phyloP scores from a whole-genome alignment of 2,329 filamentous ascomycete species.

The Penicillium brasilianum region DNA sequence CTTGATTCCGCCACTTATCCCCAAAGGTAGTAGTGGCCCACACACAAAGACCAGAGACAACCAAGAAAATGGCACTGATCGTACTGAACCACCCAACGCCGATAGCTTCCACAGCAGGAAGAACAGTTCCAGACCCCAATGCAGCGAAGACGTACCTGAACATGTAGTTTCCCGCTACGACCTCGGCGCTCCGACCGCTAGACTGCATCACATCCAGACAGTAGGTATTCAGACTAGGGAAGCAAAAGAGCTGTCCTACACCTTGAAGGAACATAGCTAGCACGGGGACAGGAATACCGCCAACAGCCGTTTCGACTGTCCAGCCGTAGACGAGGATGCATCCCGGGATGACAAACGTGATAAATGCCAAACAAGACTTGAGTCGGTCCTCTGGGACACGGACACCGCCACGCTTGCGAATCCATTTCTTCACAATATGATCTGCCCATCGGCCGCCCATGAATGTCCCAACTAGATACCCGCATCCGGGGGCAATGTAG shows the following conservation, averaged over 20 bases:
- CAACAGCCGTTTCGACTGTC: constrained; percentile 60
- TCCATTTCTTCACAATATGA: constrained; percentile 67
- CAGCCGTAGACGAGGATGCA: constrained; percentile 74
- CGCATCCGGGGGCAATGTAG: constrained; percentile 73
- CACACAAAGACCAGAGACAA: constrained; percentile 52
- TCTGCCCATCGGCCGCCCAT: constrained; percentile 76
- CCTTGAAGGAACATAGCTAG: constrained; percentile 77
- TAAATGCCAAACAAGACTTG: constrained; percentile 61
- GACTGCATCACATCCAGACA: constrained; percentile 80
- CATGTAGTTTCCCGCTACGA: constrained; percentile 81
- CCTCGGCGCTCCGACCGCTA: constrained; percentile 66
- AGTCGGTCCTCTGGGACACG: constrained; percentile 73
- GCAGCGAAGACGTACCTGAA: constrained; percentile 77
- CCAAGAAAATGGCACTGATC: constrained; percentile 65
- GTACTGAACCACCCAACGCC: constrained; percentile 84
- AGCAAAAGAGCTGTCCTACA: constrained; percentile 75
- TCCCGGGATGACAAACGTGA: constrained; percentile 63
- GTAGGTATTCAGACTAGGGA: constrained; percentile 77
- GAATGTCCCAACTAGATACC: constrained; percentile 72
- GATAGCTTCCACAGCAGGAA: constrained; percentile 74
- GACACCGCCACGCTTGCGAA: constrained; percentile 59
- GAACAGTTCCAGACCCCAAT: constrained; percentile 69
- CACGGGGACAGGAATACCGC: constrained; percentile 65
- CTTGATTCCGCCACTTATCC: constrained; percentile 56
- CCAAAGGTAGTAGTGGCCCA: constrained; percentile 59